A percentile compares a stretch with the other conserved stretches of the same genome.
These are phyloP conservation scores for Xylariomycetidae sp. DNA, from an alignment of 2,329 filamentous ascomycete genomes.

Conservation along the genomic window DNA sequence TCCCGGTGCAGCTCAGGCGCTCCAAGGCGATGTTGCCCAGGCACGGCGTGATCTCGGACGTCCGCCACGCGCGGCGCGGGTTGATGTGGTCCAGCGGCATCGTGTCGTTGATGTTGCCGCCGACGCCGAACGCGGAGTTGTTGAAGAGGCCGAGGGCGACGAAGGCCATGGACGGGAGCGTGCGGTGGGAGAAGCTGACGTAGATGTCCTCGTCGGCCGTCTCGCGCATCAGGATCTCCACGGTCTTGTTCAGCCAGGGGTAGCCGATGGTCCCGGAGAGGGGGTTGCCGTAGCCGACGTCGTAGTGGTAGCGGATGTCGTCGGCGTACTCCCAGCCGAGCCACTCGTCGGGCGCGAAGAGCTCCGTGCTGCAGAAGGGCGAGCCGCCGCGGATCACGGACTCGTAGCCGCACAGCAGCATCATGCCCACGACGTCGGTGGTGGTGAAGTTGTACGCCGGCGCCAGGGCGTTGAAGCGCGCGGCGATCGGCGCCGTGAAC, in stretches of 20 bases:
- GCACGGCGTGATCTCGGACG: constrained; percentile 60
- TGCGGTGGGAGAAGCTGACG: constrained; percentile 65
- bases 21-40: constrained; percentile 63
- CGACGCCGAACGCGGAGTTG: constrained; percentile 53
- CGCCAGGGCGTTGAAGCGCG: constrained; percentile 48
- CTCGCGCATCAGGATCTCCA: constrained; percentile 39
- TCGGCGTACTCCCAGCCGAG: constrained; percentile 62
- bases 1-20: constrained; percentile 55
- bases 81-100: constrained; percentile 62
- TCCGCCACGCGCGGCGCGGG: constrained; percentile 58
- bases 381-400: constrained; percentile 58
- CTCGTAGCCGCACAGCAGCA: constrained; percentile 63
- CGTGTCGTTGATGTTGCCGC: constrained; percentile 51
- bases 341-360: constrained; percentile 60
- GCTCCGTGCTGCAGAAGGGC: constrained; percentile 54
- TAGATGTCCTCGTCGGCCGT: constrained; percentile 52
- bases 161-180: constrained; percentile 61
- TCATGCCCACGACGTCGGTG: constrained; percentile 60
- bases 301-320: constrained; percentile 61
- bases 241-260: constrained; percentile 63
- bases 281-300: constrained; percentile 58
- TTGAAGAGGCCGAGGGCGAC: constrained; percentile 68
- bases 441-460: constrained; percentile 59
- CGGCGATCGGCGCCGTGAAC: constrained; percentile 57
- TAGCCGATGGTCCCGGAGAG: constrained; percentile 55